Evolutionary conservation across 805 yeast genomes (phyloP).

Genomic region (Lachancea waltii): DNA sequence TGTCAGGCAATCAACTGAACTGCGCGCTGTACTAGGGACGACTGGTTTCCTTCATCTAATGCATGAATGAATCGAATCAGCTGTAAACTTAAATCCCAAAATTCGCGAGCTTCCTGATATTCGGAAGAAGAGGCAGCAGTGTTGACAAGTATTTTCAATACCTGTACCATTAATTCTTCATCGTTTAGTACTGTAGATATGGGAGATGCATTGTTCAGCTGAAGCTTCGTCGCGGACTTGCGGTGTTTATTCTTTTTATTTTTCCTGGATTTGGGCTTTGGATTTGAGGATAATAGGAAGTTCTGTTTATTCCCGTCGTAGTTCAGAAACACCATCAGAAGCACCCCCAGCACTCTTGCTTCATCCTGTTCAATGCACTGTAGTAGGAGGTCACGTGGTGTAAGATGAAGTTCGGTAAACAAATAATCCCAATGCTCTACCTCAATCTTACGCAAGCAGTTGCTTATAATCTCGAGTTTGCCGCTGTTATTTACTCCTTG

Average conservation of each 20-base stretch:
- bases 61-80: conserved; percentile 25
- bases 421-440: conserved; percentile 28
- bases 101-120: conserved; percentile 24
- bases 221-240: not conserved
- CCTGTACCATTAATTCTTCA: conserved; percentile 29
- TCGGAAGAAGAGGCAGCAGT: conserved; percentile 25
- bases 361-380: conserved; percentile 29
- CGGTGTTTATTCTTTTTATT: conserved; percentile 4
- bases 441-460: conserved; percentile 32
- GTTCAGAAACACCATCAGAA: conserved; percentile 29
- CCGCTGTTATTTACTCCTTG: conserved; percentile 15
- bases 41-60: conserved; percentile 26
- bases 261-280: not conserved
- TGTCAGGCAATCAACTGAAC: not conserved
- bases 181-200: conserved; percentile 18
- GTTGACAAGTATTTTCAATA: conserved; percentile 24
- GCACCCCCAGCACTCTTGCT: conserved; percentile 27
- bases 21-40: conserved; percentile 17
- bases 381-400: conserved; percentile 29
- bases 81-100: conserved; percentile 34
- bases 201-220: not conserved
- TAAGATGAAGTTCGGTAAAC: conserved; percentile 21
- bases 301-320: conserved; percentile 19
- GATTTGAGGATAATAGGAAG: not conserved
- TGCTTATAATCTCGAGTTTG: conserved; percentile 28